Evolutionary conservation across 2,329 filamentous ascomycete species (phyloP).

Genomic region (Trichocomaceae sp.): DNA sequence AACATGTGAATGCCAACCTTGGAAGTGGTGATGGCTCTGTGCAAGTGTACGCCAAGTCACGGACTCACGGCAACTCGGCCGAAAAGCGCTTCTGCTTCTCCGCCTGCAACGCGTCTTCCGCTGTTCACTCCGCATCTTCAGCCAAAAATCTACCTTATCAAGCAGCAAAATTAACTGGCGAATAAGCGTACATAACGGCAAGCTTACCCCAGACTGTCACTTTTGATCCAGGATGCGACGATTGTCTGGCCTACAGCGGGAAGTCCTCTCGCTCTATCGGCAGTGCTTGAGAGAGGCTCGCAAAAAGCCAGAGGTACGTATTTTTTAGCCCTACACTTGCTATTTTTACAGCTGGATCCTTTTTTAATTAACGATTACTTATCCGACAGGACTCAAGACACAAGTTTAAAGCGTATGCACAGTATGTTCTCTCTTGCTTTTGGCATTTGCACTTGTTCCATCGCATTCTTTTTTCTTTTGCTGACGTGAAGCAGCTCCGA

Average conservation of each 20-base stretch:
- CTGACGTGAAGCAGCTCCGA: constrained; percentile 51
- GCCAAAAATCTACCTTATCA: not conserved
- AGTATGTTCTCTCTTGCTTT: constrained; percentile 29
- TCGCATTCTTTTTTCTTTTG: not conserved
- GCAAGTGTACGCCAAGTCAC: not conserved
- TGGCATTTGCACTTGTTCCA: not conserved
- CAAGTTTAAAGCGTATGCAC: constrained; percentile 38
- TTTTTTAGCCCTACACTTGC: too few species aligned
- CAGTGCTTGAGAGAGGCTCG: constrained; percentile 74
- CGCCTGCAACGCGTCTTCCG: not conserved
- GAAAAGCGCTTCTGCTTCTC: constrained; percentile 1
- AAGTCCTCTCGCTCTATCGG: constrained; percentile 80
- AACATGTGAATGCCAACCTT: not conserved
- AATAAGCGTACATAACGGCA: not conserved
- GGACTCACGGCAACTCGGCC: constrained; percentile 4
- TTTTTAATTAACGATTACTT: not conserved
- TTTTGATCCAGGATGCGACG: constrained; percentile 27
- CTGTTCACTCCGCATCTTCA: not conserved
- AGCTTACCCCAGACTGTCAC: not conserved
- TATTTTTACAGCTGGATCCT: not conserved
- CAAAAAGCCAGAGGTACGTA: constrained; percentile 73
- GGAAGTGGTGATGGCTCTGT: not conserved
- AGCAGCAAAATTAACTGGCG: not conserved
- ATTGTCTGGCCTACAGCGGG: constrained; percentile 81
- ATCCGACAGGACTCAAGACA: constrained; percentile 30